Evolutionary conservation across 1,139 yeast genomes (phyloP), one percentile per base, ranked within the genome.

Genomic region (Yamadazyma blattariae): DNA sequence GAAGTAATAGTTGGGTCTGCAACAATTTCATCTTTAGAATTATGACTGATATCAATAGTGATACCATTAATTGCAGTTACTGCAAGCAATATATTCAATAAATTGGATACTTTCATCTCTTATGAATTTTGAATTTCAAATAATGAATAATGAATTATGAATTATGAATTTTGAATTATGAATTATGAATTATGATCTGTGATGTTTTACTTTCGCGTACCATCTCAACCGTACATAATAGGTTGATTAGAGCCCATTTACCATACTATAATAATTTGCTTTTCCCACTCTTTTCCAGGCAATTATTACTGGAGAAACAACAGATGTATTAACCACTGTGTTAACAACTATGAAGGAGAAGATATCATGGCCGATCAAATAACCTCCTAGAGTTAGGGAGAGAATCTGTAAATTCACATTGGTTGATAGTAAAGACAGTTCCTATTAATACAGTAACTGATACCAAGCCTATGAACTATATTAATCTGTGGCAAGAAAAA

Each of bases 401-500:
- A 27, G 15, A 27, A 6, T n/a, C 12, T 26, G 34, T 26, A 9
- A 32, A 12, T 25, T 27, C 25, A 15, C 19, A 20, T 12, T 32
- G 28, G 30, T 17, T 36, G 30, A 30, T 30, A 36, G 39, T 36
- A 36, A 36, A 33, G 32, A 27, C 35, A 27, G 24, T 5, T 27
- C 20, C 32, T 33, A 30, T 27, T 17, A 33, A 30, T 19, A 29
- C 13, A 14, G 29, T 27, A 30, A 11, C 8, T 26, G 32, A 37
- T 37, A 37, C 25, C 36, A 30, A 21, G 20, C 27, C 20, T 8
- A 12, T 23, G 27, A 33, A 28, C 14, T 26, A 14, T 20, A 4
- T 54, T 48, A 33, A 27, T 59, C 51, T 67, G 40, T 60, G 74
- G 72, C 74, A 67, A 61, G 56, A 17, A 42, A 55, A 36, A 61